These are phyloP conservation scores for Trichoderma breve DNA, from an alignment of 2,329 filamentous ascomycete species.

Conservation along the genomic window DNA sequence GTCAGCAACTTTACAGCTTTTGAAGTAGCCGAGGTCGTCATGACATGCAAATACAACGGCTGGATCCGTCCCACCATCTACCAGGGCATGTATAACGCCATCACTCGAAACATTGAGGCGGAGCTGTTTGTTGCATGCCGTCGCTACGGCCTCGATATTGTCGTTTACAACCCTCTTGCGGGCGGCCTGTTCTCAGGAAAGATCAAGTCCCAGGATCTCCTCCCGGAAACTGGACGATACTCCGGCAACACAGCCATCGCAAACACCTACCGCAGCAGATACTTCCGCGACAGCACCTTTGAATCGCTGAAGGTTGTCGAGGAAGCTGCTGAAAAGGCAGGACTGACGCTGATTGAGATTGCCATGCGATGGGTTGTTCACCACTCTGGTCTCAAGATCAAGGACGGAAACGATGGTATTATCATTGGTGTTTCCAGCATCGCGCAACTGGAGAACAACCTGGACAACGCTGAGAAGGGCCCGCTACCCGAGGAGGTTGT, in stretches of 20 bases:
- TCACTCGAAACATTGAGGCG: constrained; percentile 71
- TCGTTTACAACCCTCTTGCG: constrained; percentile 21
- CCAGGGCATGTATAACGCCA: constrained; percentile 84
- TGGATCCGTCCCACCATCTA: constrained; percentile 85
- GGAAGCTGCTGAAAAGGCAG: constrained; percentile 63
- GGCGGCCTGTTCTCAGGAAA: constrained; percentile 68
- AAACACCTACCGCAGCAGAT: constrained; percentile 61
- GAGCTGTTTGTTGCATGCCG: constrained; percentile 70
- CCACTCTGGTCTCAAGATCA: constrained; percentile 60
- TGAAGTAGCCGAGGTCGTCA: constrained; percentile 81
- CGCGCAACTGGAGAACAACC: constrained; percentile 56
- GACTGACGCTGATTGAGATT: constrained; percentile 67
- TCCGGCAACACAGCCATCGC: constrained; percentile 57
- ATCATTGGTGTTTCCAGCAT: constrained; percentile 59
- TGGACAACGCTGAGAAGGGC: constrained; percentile 61
- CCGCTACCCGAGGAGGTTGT: constrained; percentile 76
- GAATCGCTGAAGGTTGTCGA: constrained; percentile 67
- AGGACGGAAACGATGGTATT: constrained; percentile 56
- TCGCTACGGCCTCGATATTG: constrained; percentile 21
- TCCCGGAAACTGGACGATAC: constrained; percentile 68
- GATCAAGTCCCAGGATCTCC: constrained; percentile 63
- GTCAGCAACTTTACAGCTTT: constrained; percentile 83
- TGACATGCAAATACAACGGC: constrained; percentile 72
- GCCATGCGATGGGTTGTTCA: constrained; percentile 72
- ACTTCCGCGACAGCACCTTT: constrained; percentile 66